Evolutionary conservation across 2,329 filamentous ascomycete species (phyloP).

Genomic region (Talaromyces rugulosus): DNA sequence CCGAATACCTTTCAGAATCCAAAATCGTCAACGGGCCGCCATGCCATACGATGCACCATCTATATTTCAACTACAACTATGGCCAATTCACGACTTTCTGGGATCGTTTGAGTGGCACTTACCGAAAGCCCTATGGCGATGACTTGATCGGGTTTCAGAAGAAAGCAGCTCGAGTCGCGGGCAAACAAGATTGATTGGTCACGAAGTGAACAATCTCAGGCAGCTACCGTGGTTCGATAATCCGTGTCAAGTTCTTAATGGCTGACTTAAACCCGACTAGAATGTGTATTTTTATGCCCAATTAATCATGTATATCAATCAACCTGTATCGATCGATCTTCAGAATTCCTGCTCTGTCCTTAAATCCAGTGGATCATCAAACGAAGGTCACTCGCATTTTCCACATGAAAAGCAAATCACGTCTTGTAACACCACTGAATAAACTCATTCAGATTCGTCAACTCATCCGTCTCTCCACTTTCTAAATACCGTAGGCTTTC

Average conservation of each 20-base stretch:
- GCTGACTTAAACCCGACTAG: background rate
- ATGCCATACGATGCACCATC: conserved; percentile 86
- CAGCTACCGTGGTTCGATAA: too few relatives aligned
- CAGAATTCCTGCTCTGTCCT: background rate
- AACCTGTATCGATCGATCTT: background rate
- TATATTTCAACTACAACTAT: conserved; percentile 79
- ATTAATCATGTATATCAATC: background rate
- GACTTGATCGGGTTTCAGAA: background rate
- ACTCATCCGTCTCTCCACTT: conserved; percentile 24
- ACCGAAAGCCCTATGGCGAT: conserved; percentile 43
- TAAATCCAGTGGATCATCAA: background rate
- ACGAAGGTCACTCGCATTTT: background rate
- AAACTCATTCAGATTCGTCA: conserved; percentile 28
- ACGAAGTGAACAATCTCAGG: background rate
- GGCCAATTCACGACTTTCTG: conserved; percentile 82
- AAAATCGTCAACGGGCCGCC: conserved; percentile 82
- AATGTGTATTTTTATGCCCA: background rate
- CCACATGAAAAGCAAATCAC: background rate
- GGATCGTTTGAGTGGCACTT: conserved; percentile 74
- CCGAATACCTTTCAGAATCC: conserved; percentile 77
- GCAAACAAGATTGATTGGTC: background rate
- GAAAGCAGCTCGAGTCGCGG: background rate
- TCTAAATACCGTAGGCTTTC: conserved; percentile 22
- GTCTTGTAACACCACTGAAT: conserved; percentile 18
- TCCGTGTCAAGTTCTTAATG: background rate